Evolutionary conservation across 1,139 yeast species (phyloP), one percentile per base, ranked within the genome.

Genomic region (Debaryomyces fabryi): DNA sequence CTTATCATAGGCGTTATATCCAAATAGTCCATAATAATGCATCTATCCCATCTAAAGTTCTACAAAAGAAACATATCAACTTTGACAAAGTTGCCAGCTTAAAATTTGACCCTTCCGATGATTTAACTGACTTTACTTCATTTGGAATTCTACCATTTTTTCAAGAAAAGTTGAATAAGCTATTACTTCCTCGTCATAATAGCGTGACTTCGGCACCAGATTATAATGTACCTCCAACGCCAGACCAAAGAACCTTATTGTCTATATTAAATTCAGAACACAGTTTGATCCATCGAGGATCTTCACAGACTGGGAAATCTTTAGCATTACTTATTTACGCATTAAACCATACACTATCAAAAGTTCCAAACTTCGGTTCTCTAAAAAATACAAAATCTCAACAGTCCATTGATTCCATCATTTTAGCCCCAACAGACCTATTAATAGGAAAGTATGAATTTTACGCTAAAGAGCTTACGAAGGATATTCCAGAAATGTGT

Each of bases 391-490:
- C 35, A 15, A 21, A 43, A 52, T 10, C 52, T 52, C 2, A 36
- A 39, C 9, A 48, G 23, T 33, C 52, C 8, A 51, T 59, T 4
- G 65, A 65, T 39, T 52, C 62, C 21, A 47, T 68, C 3, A 60
- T 69, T 23, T 35, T 70, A 4, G 72, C 65, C 1, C 72, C 74
- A 2, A 65, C 70, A 8, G 60, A 60, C 34, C 58, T 53, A 7
- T 33, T 62, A 39, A 60, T 69, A 9, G 52, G 55, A 15, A 57
- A 58, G 42, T 69, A 66, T 45, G 48, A 53, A 33, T 23, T 46
- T 5, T 53, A 57, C 47, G 45, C 60, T 6, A 25, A 36, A 5
- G 30, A 33, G 9, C 46, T 68, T 27, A 49, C 57, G 3, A 34
- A 52, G 18, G 64, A 58, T 12, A 52, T 64, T 12, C 64, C 68